Conservation (phyloP, 495 filamentous ascomycete genomes). For the Durotheca rogersii region DNA sequence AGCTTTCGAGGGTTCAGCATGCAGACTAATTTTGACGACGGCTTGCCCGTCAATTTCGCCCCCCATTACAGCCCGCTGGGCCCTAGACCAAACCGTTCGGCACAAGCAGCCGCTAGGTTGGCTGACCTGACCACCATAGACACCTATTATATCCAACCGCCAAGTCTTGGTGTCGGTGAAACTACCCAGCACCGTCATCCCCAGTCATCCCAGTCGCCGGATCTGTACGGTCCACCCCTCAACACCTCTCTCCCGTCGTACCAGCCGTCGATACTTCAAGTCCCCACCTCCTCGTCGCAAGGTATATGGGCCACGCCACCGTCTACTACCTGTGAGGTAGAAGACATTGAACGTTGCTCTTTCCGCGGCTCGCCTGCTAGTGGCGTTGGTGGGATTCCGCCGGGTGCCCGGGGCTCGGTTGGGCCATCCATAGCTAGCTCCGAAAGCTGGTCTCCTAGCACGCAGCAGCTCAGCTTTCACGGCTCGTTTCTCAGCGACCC, state of each 20-base stretch:
- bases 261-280: slow-evolving; percentile 5
- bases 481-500: not conserved
- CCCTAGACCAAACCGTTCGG: slow-evolving; percentile 11
- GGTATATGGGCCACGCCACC: slow-evolving; percentile 24
- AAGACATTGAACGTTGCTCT: slow-evolving; percentile 20
- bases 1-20: slow-evolving; percentile 13
- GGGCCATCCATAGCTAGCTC: slow-evolving; percentile 12
- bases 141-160: slow-evolving; percentile 16
- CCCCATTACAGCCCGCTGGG: not conserved
- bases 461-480: slow-evolving; percentile 5
- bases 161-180: slow-evolving; percentile 10
- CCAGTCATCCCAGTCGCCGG: slow-evolving; percentile 2
- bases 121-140: slow-evolving; percentile 4
- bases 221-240: slow-evolving; percentile 4
- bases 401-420: not conserved
- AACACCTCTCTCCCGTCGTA: slow-evolving; percentile 17
- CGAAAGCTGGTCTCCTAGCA: slow-evolving; percentile 14
- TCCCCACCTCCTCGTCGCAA: slow-evolving; percentile 13
- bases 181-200: slow-evolving; percentile 9
- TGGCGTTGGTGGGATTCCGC: not conserved
- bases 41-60: slow-evolving; percentile 17
- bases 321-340: slow-evolving; percentile 25
- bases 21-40: slow-evolving; percentile 12
- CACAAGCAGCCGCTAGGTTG: slow-evolving; percentile 20
- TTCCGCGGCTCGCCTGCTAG: slow-evolving; percentile 24